Base-by-base conservation (phyloP, 202 grass and related monocot genomes). In the Setaria italica region DNA sequence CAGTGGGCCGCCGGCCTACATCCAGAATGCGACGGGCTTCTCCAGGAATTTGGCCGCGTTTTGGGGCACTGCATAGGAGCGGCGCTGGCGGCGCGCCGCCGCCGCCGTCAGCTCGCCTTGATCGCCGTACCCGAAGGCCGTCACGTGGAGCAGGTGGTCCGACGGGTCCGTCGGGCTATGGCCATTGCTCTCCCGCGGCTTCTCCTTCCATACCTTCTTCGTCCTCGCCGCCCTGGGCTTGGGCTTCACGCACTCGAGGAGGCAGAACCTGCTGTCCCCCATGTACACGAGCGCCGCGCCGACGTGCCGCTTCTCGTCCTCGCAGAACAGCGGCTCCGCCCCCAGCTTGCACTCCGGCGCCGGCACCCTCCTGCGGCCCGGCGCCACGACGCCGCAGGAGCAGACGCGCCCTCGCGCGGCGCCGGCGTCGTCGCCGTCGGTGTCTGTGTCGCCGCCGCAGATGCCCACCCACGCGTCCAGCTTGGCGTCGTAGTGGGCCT, bases 81-180 rank as follows among this genome's bases (percentile, higher is more conserved):
- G 30, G 10, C 39, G 39, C 39, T 41, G 39, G 39, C 47, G 63
- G 0, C 62, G 63, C 62, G 11, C 54, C n/a, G 21, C 21, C 63
- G 63, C 12, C 49, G 64, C 68, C 49, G 64, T 70, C 4, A 69
- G 49, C 64, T 70, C 79, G 20, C 34, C 64, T 20, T 69, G 49
- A 14, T 69, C 55, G 34, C 63, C 78, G 78, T 68, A 80, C 19
- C 20, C 34, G 51, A 81, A 81, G 11, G 48, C 20, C 64, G 53
- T 82, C 14, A 71, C 37, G 15, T 59, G 51, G 14, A 70, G 67
- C 14, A 82, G 2, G 11, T 58, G 19, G 0, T 3, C 56, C 56
- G 20, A 21, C 20, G 56, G 0, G 19, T 58, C 56, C 35, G 49
- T 2, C 12, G 6, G 16, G 11, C 25, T 1, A 11, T 21, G 19